A percentile compares a stretch with the other conserved stretches of the same genome.
Evolutionary conservation across 1,139 yeast genomes (phyloP).

Genomic region (Yamadazyma triangularis): DNA sequence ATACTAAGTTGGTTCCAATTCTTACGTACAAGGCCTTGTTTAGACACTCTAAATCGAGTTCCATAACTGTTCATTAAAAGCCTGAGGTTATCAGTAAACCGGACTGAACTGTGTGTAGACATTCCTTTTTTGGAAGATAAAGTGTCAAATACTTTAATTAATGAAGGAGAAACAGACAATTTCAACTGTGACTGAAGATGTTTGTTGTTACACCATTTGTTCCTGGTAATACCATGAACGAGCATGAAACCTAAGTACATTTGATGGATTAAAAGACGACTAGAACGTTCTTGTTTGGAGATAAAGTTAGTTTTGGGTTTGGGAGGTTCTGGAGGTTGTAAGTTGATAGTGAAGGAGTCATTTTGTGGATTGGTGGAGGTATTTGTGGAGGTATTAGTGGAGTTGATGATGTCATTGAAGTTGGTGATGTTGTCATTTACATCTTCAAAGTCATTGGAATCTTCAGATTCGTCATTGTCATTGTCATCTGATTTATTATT

Average conservation of each 20-base stretch:
- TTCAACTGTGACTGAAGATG: constrained; percentile 35
- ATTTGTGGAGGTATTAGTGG: no score
- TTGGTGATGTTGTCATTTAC: constrained; percentile 15
- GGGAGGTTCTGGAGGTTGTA: constrained; percentile 7
- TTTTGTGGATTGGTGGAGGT: constrained; percentile 7
- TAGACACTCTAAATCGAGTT: constrained; percentile 49
- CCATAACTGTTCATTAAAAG: constrained; percentile 61
- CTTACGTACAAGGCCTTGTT: constrained; percentile 43
- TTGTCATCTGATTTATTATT: constrained; percentile 17
- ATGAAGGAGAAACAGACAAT: constrained; percentile 42
- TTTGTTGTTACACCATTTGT: constrained; percentile 67
- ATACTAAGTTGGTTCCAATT: constrained; percentile 55
- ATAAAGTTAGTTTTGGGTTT: no score
- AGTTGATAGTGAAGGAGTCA: constrained; percentile 15
- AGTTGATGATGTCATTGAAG: no score
- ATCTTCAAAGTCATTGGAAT: constrained; percentile 11
- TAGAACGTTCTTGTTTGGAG: constrained; percentile 49
- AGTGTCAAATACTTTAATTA: constrained; percentile 43
- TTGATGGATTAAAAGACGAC: constrained; percentile 56
- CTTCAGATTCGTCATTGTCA: constrained; percentile 12
- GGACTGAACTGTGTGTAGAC: constrained; percentile 53
- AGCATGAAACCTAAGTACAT: constrained; percentile 54
- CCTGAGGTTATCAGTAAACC: constrained; percentile 70
- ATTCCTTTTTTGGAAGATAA: constrained; percentile 21
- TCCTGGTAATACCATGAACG: constrained; percentile 62